Conservation (phyloP, 2,329 filamentous ascomycete genomes). For the Zymoseptoria brevis region DNA sequence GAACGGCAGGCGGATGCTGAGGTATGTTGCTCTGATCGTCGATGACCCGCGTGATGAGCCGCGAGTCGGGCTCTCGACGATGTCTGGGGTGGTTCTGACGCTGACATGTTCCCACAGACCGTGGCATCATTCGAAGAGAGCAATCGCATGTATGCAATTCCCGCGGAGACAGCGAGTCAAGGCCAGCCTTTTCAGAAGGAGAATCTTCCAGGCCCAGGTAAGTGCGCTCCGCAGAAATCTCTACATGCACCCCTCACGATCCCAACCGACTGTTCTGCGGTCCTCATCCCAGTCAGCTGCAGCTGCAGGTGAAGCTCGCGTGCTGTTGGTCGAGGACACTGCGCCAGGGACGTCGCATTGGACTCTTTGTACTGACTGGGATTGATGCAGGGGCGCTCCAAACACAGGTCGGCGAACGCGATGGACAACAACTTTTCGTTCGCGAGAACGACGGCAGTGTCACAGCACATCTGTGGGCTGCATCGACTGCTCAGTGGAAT, state of each 20-base stretch:
- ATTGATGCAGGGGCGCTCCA: conserved; percentile 62
- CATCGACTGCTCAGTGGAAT: conserved; percentile 28
- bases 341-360: not conserved
- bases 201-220: conserved; percentile 67
- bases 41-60: not conserved
- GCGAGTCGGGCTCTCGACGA: not conserved
- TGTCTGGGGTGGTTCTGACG: not conserved
- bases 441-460: conserved; percentile 71
- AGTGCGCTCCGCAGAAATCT: conserved; percentile 4
- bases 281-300: not conserved
- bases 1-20: conserved; percentile 63
- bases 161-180: conserved; percentile 58
- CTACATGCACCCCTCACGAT: not conserved
- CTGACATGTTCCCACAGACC: conserved; percentile 14
- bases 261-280: not conserved
- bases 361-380: not conserved
- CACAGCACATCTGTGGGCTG: conserved; percentile 83
- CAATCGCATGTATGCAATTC: conserved; percentile 30
- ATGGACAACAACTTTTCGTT: conserved; percentile 92
- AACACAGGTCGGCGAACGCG: conserved; percentile 80
- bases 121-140: conserved; percentile 71
- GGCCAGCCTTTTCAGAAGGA: conserved; percentile 71
- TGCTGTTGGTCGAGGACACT: not conserved
- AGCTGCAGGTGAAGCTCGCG: not conserved
- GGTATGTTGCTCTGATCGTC: conserved; percentile 28